Conservation (phyloP, 371 early-diverging fungal genomes). For the Mucor indicus region DNA sequence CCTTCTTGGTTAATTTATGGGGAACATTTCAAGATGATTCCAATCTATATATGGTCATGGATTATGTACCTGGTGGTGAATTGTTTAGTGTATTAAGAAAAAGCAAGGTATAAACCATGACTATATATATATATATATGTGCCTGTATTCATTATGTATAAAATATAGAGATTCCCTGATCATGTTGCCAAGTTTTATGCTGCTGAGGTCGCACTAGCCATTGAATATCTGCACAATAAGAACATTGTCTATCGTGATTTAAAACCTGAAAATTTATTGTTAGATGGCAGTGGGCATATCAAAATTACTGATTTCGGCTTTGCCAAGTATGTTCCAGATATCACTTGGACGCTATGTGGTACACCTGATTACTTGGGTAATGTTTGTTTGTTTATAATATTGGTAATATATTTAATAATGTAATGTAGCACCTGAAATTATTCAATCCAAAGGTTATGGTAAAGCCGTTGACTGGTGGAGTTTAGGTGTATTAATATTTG, state of each 20-base stretch:
- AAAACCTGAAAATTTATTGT: constrained; percentile 89
- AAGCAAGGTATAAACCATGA: constrained; percentile 48
- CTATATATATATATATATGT: no score
- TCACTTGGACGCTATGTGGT: constrained; percentile 76
- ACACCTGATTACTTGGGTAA: constrained; percentile 94
- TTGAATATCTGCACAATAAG: constrained; percentile 87
- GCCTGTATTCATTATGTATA: background rate
- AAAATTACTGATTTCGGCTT: constrained; percentile 99
- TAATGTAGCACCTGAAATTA: constrained; percentile 91
- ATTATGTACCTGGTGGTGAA: constrained; percentile 92
- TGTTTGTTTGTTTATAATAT: no score
- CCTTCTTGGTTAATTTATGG: constrained; percentile 90
- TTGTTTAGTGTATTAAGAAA: constrained; percentile 82
- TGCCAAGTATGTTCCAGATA: constrained; percentile 92
- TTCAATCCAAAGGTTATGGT: constrained; percentile 95
- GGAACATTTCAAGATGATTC: constrained; percentile 87
- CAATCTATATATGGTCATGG: constrained; percentile 95
- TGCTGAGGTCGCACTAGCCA: constrained; percentile 68
- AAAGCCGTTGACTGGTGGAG: constrained; percentile 98
- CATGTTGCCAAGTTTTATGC: constrained; percentile 85
- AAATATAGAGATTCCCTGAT: constrained; percentile 73
- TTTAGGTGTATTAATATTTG: constrained; percentile 90
- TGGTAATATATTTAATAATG: no score
- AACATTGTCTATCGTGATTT: constrained; percentile 92
- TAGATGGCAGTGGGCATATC: constrained; percentile 88